Percentiles rank a stretch among this genome's conserved stretches.
Conservation (phyloP, 169 alveolate genomes). For the Ichthyophthirius multifiliis region DNA sequence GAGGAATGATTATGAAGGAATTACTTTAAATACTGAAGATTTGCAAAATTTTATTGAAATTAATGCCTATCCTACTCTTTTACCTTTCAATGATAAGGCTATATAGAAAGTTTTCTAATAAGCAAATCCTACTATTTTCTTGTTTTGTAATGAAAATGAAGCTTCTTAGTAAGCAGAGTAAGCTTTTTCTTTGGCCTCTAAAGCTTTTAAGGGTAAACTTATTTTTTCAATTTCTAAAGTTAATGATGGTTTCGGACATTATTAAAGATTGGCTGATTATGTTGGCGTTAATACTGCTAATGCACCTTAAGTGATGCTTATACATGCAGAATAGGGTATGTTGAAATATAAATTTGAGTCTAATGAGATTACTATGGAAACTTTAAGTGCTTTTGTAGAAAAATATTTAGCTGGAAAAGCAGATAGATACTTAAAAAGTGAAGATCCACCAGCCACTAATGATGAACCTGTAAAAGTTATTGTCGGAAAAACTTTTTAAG, state of each 20-base stretch:
- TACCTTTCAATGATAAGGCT: conserved; percentile 67
- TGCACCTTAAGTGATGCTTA: conserved; percentile 58
- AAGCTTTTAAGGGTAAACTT: conserved; percentile 47
- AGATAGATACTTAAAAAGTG: conserved; percentile 84
- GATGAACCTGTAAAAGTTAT: conserved; percentile 82
- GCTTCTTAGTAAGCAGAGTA: conserved; percentile 28
- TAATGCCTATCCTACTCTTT: conserved; percentile 47
- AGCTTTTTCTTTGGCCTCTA: conserved; percentile 51
- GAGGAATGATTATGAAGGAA: conserved; percentile 48
- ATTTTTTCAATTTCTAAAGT: conserved; percentile 51
- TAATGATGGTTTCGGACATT: conserved; percentile 62
- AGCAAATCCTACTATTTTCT: conserved; percentile 55
- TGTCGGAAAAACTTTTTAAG: conserved; percentile 82
- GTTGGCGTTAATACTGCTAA: conserved; percentile 57
- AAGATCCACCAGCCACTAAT: conserved; percentile 86
- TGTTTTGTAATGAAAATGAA: conserved; percentile 58
- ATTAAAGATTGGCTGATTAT: conserved; percentile 69
- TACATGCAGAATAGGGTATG: conserved; percentile 48
- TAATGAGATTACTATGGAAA: conserved; percentile 45
- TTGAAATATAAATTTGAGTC: conserved; percentile 56
- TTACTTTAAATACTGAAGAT: conserved; percentile 28
- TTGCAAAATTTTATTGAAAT: conserved; percentile 48
- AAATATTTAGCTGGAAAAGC: conserved; percentile 81
- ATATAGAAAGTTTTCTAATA: conserved; percentile 59
- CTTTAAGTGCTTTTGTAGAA: conserved; percentile 66